Evolutionary conservation across 495 filamentous ascomycete species (phyloP).

Genomic region (Penicillium verhagenii): DNA sequence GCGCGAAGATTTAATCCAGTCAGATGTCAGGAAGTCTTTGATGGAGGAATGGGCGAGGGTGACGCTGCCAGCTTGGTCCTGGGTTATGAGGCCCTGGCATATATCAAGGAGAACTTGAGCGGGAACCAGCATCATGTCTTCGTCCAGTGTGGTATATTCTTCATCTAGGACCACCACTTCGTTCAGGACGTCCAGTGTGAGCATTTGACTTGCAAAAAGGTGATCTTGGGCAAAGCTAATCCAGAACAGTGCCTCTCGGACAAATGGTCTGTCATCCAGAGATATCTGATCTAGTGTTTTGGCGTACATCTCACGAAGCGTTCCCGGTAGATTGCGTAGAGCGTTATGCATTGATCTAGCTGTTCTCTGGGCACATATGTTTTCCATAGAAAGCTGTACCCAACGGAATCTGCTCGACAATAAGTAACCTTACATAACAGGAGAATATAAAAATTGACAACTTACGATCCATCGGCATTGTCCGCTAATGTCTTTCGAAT

Average conservation of each 20-base stretch:
- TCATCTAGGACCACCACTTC: slow-evolving; percentile 18
- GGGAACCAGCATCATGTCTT: slow-evolving; percentile 27
- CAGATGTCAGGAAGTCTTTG: slow-evolving; percentile 22
- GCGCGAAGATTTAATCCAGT: slow-evolving; percentile 19
- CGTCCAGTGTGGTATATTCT: slow-evolving; percentile 12
- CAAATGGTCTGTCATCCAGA: slow-evolving; percentile 11
- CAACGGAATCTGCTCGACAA: slow-evolving; percentile 16
- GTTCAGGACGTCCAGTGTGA: slow-evolving; percentile 12
- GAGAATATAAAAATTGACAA: neutral
- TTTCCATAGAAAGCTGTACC: slow-evolving; percentile 26
- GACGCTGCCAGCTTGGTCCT: slow-evolving; percentile 12
- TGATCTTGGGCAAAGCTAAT: slow-evolving; percentile 12
- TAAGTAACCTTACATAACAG: neutral
- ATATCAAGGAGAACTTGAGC: slow-evolving; percentile 21
- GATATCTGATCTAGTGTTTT: slow-evolving; percentile 17
- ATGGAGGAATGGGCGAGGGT: slow-evolving; percentile 22
- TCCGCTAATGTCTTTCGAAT: slow-evolving; percentile 9
- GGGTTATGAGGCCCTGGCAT: slow-evolving; percentile 21
- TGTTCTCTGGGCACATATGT: slow-evolving; percentile 17
- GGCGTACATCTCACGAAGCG: slow-evolving; percentile 21
- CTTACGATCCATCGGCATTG: slow-evolving; percentile 24
- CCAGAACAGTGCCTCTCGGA: slow-evolving; percentile 23
- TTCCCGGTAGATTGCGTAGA: slow-evolving; percentile 16
- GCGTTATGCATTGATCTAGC: slow-evolving; percentile 18
- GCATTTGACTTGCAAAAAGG: neutral